Base-by-base conservation (phyloP, 352 stramenopile species). In the Stramenopiles sp. region DNA sequence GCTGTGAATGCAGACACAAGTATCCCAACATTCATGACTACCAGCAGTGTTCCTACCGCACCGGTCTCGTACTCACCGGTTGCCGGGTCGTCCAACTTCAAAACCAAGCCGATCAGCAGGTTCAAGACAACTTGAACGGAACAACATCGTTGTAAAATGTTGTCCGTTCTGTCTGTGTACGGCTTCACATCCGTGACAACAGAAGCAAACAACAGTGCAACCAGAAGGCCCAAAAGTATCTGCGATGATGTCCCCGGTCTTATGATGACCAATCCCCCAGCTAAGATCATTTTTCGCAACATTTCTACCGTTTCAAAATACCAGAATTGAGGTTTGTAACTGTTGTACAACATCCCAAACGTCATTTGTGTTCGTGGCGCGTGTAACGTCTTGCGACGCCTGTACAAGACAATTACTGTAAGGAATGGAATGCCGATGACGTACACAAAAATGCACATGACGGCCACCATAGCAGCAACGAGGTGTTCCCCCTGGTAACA, bases 61-160 rank as follows among this genome's bases (percentile, higher is more conserved):
- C n/a, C n/a, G n/a, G n/a, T n/a, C 53, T 71, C 53, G 12, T 71
- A 71, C 1, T 6, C 33, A 6, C 53, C 6, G 12, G 33, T 71
- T 4, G 33, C 53, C 6, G 53, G 53, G 35, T 71, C 53, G 6
- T 71, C 53, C 53, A 71, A 35, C 35, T 71, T 71, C 53, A 71
- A 71, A 35, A 71, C 6, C 35, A 71, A 71, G 33, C 53, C 53
- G 6, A 2, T 33, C 2, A 71, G 12, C 35, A 71, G 35, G 2
- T 31, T 71, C 35, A 71, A 6, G 33, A 71, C 33, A 35, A 71
- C 6, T 71, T 71, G 53, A 2, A 71, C 6, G 6, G 31, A 35
- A 35, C 31, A 31, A 6, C 33, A 71, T 35, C 33, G 6, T 6
- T 71, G 53, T 6, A 71, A 71, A 31, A 2, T 35, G 35, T 71